phyloP scores from a whole-genome alignment of 2,329 filamentous ascomycete genomes.

The Verticillium isaacii region DNA sequence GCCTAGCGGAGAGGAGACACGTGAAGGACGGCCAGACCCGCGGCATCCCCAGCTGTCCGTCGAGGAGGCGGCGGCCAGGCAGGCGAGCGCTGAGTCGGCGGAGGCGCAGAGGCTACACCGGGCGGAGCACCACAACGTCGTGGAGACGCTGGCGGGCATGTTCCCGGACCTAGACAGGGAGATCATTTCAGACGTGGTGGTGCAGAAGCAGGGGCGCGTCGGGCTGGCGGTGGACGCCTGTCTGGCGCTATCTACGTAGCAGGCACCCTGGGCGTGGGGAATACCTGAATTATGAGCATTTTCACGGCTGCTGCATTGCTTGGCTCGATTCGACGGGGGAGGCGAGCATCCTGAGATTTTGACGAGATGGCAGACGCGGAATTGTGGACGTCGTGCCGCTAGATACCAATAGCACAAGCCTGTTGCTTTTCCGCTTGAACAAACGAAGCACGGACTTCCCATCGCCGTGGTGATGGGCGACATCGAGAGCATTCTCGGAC shows the following conservation, averaged over 20 bases:
- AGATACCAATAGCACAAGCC: not conserved
- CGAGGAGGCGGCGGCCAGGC: conserved; percentile 82
- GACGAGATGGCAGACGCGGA: not conserved
- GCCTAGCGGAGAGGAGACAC: conserved; percentile 19
- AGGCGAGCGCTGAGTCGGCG: conserved; percentile 84
- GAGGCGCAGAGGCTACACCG: conserved; percentile 79
- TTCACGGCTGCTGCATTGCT: not conserved
- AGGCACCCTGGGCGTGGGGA: not conserved
- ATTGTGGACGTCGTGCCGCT: not conserved
- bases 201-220: conserved; percentile 90
- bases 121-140: conserved; percentile 83
- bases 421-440: not conserved
- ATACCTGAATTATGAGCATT: not conserved
- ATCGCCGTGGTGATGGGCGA: not conserved
- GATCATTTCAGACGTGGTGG: conserved; percentile 93
- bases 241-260: conserved; percentile 57
- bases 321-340: not conserved
- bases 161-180: conserved; percentile 93
- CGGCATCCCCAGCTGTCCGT: conserved; percentile 50
- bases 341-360: not conserved
- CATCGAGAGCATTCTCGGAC: too few species aligned
- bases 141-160: conserved; percentile 93
- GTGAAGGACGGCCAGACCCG: conserved; percentile 15
- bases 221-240: conserved; percentile 83
- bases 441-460: not conserved